Base-by-base conservation (phyloP, 2,329 filamentous ascomycete species). In the Torrubiella hemipterigena region DNA sequence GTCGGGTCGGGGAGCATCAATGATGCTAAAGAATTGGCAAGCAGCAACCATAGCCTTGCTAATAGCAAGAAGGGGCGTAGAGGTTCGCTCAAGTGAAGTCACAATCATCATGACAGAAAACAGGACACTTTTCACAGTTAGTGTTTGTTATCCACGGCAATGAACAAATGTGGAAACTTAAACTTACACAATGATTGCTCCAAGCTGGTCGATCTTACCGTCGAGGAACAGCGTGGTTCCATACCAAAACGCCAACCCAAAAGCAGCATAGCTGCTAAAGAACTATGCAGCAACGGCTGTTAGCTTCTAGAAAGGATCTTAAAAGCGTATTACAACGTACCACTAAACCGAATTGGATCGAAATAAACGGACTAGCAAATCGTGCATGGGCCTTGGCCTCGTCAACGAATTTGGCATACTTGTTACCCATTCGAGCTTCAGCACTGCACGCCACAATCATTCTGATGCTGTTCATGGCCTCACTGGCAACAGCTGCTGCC, bases 371-470 rank as follows among this genome's bases (percentile, higher is more conserved):
- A 5, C 66, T 56, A 24, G 61, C 63, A 27, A 48, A 55, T 26
- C 65, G 53, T 2, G 65, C 67, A 34, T 68, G 60, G 32, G 52
- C 55, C 34, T 59, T 64, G 2, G 69, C 65, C 33, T 71, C 63
- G n/a, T 65, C 55, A 14, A 73, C 64, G 58, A 67, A 75, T 5
- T 56, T 52, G 11, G 61, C 50, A 44, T 76, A 78, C 20, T 65
- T 69, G 29, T 58, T 51, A 0, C 60, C 54, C 33, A 77, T 62
- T 6, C 68, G 63, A 11, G 52, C 45, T 45, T 78, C 69, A 10
- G 75, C 75, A 21, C 73, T 72, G 42, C 72, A 78, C 1, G 74
- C 74, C 22, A 68, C 61, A 20, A 80, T 59, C 61, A 77, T 79
- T 6, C 72, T 60, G 21, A 78, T 69, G 30, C 66, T 67, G 1